These are phyloP conservation scores for Fusarium sp. DNA, from an alignment of 2,329 filamentous ascomycete species.

Conservation along the genomic window DNA sequence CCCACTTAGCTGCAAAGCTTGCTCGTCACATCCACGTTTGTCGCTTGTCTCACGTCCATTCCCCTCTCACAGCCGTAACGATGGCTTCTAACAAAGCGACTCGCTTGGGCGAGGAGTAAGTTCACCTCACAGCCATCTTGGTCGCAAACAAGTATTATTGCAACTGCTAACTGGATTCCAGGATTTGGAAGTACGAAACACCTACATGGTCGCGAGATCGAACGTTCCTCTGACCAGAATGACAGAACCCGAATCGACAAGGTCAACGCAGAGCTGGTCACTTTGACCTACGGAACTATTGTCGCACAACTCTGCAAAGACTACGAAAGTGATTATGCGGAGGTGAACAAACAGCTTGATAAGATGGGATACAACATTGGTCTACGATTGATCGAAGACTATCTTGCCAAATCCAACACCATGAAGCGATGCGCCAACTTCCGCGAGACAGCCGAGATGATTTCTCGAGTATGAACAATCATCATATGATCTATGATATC, in stretches of 20 bases:
- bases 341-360: slow-evolving; percentile 97
- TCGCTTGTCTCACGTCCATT: not conserved
- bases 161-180: slow-evolving; percentile 56
- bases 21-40: not conserved
- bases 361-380: slow-evolving; percentile 99
- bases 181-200: slow-evolving; percentile 88
- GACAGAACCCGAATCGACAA: slow-evolving; percentile 92
- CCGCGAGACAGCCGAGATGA: slow-evolving; percentile 95
- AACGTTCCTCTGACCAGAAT: slow-evolving; percentile 21
- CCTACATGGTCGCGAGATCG: not conserved
- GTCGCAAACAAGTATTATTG: slow-evolving; percentile 3
- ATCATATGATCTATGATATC: slow-evolving; percentile 4
- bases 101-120: slow-evolving; percentile 71
- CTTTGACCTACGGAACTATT: slow-evolving; percentile 96
- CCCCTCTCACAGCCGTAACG: slow-evolving; percentile 31
- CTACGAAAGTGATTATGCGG: slow-evolving; percentile 90
- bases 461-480: slow-evolving; percentile 77
- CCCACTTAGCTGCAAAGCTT: not conserved
- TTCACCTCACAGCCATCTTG: slow-evolving; percentile 30
- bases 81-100: slow-evolving; percentile 72
- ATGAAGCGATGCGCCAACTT: slow-evolving; percentile 92
- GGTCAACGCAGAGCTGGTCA: slow-evolving; percentile 97
- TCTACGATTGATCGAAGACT: slow-evolving; percentile 94
- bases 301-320: slow-evolving; percentile 97
- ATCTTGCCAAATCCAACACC: slow-evolving; percentile 92